Base-by-base conservation (phyloP, 441 rosid species). In the Erodium moschatum region DNA sequence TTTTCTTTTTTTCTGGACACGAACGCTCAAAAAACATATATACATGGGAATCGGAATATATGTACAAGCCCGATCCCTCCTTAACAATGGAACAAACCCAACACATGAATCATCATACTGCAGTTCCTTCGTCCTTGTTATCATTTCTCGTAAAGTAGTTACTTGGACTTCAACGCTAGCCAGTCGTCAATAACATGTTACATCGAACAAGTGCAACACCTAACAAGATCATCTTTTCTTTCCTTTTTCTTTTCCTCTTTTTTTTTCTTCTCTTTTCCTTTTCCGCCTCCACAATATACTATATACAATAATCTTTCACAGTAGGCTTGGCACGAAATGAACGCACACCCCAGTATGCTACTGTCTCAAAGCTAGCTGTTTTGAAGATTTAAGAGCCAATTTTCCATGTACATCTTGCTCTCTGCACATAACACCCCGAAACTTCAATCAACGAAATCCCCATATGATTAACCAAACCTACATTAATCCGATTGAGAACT, bases 371-470 rank as follows among this genome's bases (percentile, higher is more conserved):
- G 67, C 81, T 79, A 80, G 72, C 68, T 69, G 74, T 66, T 79
- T 76, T 79, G 88, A 63, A 88, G 79, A 29, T 81, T 73, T 61
- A 85, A 78, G 13, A 86, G 89, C 86, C 86, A 86, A 69, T 82
- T 82, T 67, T 86, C 89, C 83, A 82, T 79, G 44, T 74, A 83
- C 72, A 74, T 78, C 75, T 81, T 78, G 80, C 86, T 76, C 68
- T 80, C 94, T 88, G 82, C 76, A 68, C 9, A 70, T 24, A 24
- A 24, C 27, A 24, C 27, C 27, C 27, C 27, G 2, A 24, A 24
- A 24, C 0, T 24, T 24, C 27, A 24, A 24, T 24, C 27, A 24
- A 2, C 27, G 1, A 24, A 24, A 24, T 24, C 27, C 27, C 27
- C 0, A 24, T 24, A 24, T 24, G 2, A 24, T 24, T 24, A 24